phyloP scores from a whole-genome alignment of 2,329 filamentous ascomycete genomes.

The Leptosphaerulina australis region DNA sequence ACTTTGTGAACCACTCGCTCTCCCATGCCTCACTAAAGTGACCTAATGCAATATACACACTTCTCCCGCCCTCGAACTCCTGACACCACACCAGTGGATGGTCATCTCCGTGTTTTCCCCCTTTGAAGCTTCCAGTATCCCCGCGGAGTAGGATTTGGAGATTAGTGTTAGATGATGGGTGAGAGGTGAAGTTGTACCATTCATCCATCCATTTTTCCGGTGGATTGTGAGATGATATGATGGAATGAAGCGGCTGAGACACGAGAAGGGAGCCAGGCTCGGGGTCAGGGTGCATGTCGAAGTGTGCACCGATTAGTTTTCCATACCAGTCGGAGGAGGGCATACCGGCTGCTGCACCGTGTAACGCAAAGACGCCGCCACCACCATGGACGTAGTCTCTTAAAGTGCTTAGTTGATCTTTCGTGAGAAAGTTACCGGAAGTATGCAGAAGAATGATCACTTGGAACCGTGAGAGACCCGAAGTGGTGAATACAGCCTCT shows the following conservation, averaged over 20 bases:
- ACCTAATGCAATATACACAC: slow-evolving; percentile 32
- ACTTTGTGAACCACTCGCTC: slow-evolving; percentile 31
- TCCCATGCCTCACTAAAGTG: slow-evolving; percentile 39
- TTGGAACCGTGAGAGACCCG: slow-evolving; percentile 12
- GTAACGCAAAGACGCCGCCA: slow-evolving; percentile 35
- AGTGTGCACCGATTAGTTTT: slow-evolving; percentile 32
- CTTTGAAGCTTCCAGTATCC: slow-evolving; percentile 28
- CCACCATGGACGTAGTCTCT: slow-evolving; percentile 24
- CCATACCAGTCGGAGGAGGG: slow-evolving; percentile 29
- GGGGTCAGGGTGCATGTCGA: slow-evolving; percentile 34
- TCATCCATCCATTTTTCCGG: slow-evolving; percentile 30
- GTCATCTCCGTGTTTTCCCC: slow-evolving; percentile 33
- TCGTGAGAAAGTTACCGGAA: slow-evolving; percentile 23
- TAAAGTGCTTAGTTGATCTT: slow-evolving; percentile 23
- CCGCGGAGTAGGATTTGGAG: slow-evolving; percentile 29
- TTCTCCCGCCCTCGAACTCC: slow-evolving; percentile 36
- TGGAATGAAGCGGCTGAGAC: slow-evolving; percentile 1
- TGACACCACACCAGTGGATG: slow-evolving; percentile 41
- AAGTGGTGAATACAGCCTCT: slow-evolving; percentile 12
- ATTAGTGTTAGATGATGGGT: slow-evolving; percentile 30
- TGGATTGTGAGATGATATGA: background rate
- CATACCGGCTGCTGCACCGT: slow-evolving; percentile 38
- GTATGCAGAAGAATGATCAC: slow-evolving; percentile 28
- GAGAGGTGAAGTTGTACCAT: slow-evolving; percentile 39
- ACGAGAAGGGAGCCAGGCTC: slow-evolving; percentile 26